Evolutionary conservation across 345 rosid species (phyloP), one percentile per base, ranked within the genome.

Genomic region (Citrus maxima): DNA sequence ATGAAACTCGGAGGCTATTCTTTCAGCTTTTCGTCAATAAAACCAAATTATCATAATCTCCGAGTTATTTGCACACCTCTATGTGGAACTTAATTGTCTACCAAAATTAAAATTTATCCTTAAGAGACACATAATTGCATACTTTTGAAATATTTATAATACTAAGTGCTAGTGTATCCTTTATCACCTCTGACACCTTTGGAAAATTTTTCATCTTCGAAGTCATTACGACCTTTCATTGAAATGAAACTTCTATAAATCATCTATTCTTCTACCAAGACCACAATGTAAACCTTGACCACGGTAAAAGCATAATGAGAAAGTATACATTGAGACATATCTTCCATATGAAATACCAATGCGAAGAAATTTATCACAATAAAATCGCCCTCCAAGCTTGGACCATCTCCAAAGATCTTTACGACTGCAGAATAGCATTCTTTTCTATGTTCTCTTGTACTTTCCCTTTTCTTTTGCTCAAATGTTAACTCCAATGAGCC

Each of bases 301-400:
- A 71, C 24, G 19, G 24, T 9, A 40, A 22, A 59, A 83, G 74
- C 60, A 12, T 66, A 72, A 10, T 56, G 21, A 82, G 55, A 61
- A 59, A 67, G 24, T 69, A 40, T 25, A 59, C 8, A 38, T 40
- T 18, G 51, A 66, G 68, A 42, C 38, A 10, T 46, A 28, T 21
- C 3, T 75, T 46, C 24, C 67, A 51, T 24, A 54, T 61, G 0
- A 72, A 22, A 80, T 93, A 93, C 98, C 98, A 95, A 79, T 16
- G 98, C 95, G 81, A 95, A 95, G 82, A 93, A 90, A 70, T 92
- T 95, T 65, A 95, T 93, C 85, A 87, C 84, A 74, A 95, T 88
- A 79, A 93, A 88, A 86, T 90, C 97, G 54, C 88, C 85, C 82
- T 83, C 88, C 79, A 89, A 49, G 78, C 80, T 84, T 18, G 90